Percentiles rank a stretch among this genome's conserved stretches.
Conservation (phyloP, 768 basidiomycete species). For the Auricularia auricula-judae region DNA sequence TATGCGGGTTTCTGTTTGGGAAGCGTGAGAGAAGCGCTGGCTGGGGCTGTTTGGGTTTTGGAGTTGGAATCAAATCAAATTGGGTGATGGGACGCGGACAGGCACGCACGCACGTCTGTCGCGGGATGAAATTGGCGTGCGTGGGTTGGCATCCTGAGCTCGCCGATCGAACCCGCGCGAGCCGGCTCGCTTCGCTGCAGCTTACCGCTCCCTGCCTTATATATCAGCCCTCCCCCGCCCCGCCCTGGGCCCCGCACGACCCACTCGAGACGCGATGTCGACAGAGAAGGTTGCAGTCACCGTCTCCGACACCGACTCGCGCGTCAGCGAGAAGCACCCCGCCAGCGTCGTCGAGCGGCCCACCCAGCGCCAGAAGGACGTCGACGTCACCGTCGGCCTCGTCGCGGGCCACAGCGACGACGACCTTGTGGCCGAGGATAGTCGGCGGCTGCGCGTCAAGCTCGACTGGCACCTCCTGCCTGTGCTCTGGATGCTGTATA, state of each 20-base stretch:
- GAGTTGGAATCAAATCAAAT: too few species aligned
- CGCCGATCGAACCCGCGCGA: too few species aligned
- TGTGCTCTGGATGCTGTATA: slow-evolving; percentile 12
- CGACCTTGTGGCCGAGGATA: slow-evolving; percentile 3
- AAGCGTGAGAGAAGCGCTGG: too few species aligned
- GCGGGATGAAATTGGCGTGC: too few species aligned
- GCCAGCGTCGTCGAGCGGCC: neutral
- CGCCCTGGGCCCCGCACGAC: too few species aligned
- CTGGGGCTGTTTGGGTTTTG: too few species aligned
- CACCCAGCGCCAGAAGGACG: neutral
- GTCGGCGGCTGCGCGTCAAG: slow-evolving; percentile 6
- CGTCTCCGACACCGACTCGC: neutral
- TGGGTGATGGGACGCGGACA: too few species aligned
- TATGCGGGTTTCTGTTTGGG: too few species aligned
- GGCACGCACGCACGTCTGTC: too few species aligned
- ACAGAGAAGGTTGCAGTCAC: neutral
- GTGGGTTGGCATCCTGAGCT: neutral
- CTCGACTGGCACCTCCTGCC: slow-evolving; percentile 9
- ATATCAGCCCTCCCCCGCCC: too few species aligned
- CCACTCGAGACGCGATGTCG: neutral
- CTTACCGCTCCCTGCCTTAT: too few species aligned
- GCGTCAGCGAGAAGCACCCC: neutral
- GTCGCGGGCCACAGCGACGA: slow-evolving; percentile 7
- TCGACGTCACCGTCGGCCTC: slow-evolving; percentile 11
- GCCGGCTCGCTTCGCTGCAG: too few species aligned